Evolutionary conservation across 768 basidiomycete genomes (phyloP), one percentile per base, ranked within the genome.

Genomic region (Tulasnella sp.): DNA sequence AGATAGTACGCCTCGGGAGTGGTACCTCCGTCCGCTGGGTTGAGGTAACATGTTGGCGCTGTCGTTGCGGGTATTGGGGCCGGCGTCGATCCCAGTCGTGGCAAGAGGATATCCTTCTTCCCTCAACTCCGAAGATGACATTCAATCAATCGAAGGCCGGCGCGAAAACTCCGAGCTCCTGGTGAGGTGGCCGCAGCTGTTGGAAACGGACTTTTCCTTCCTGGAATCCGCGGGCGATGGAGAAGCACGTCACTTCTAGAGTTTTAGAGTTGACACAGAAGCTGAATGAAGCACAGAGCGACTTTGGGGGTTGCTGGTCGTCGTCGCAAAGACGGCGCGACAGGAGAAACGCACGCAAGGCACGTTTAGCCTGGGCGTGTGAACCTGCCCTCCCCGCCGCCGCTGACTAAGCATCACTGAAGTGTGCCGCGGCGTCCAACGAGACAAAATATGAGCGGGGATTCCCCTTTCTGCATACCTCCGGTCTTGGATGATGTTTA

Each of bases 41-140:
- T 4, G 28, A 16, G 46, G 76, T 31, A 11, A 31, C 9, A 54
- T 24, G 34, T n/a, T 44, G 48, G 46, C 54, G 42, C 46, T 58
- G 54, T 76, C 42, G 46, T 50, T 76, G 48, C 46, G 76, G 34
- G 16, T 54, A 28, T 76, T 40, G 48, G 31, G 9, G 22, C 46
- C 48, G 16, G 8, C 48, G 28, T 76, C 64, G 34, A 37, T 69
- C 20, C 44, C 76, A 76, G 76, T 69, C 28, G 76, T 37, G 76
- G 76, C 76, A 37, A 76, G 76, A 2, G 76, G 76, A 44, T 76
- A 76, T 50, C 76, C 76, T 50, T 76, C 76, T 46, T 76, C 76
- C 31, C 34, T 58, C 46, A 16, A 58, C 40, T 76, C 76, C 18
- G 76, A 37, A 1, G 76, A 50, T 8, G 46, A 37, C 48, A 76